Evolutionary conservation across 768 basidiomycete species (phyloP), one percentile per base, ranked within the genome.

Genomic region (Crassisporium funariophilum): DNA sequence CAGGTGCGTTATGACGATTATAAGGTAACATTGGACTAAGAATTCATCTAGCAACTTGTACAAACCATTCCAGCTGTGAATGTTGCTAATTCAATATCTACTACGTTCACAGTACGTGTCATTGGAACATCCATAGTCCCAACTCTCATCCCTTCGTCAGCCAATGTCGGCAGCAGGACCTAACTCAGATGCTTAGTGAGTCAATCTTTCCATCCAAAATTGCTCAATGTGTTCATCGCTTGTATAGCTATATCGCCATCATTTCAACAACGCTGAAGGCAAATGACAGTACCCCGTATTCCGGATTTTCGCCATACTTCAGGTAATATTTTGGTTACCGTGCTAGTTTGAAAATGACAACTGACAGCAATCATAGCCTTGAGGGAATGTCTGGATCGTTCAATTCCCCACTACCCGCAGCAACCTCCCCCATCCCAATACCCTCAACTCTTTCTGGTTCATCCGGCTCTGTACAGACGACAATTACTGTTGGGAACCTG

Each of bases 211-310:
- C 47, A 13, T 24, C 12, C 24, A 45, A 35, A 7, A 37, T 46
- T 10, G 50, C 35, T 15, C 9, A 43, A 51, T 4, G 57, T 47
- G 37, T 23, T 27, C 49, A 15, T 48, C 33, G 17, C 21, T 17
- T n/a, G 4, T 22, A 4, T 37, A 89, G 86, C 54, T 88, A 87
- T 62, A 60, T 89, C 50, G 75, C 75, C 49, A 82, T 89, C 56
- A 74, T 63, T 20, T 78, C 75, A 3, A 69, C 56, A 17, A 57
- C 56, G 6, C 54, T 64, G 19, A 62, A 62, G 37, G 64, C 59
- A 24, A 66, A 59, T 41, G 50, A 54, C 17, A 58, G 50, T 41
- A 35, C 45, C 12, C 48, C 55, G 1, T 79, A 78, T 44, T 47
- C 47, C 0, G 68, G 62, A 19, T 85, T 67, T 59, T 86, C 86